Base-by-base conservation (phyloP, 805 yeast species). In the Yamadazyma sp. region DNA sequence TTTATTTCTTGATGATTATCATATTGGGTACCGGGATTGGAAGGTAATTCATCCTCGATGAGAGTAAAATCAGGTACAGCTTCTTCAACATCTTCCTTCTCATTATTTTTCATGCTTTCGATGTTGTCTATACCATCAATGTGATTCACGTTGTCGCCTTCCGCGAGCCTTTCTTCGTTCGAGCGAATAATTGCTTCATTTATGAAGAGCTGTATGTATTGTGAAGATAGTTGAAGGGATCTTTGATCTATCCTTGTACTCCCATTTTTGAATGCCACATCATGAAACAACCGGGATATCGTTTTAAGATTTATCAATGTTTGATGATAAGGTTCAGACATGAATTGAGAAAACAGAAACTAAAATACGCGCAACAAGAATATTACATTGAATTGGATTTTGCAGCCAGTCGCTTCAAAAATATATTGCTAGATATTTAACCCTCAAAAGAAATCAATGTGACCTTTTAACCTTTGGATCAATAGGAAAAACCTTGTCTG, bases 401-500 rank as follows among this genome's bases (percentile, higher is more conserved):
- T 32, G 36, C 36, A 32, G 36, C 36, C 29, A 32, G 10, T 9
- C 28, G n/a, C n/a, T n/a, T n/a, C n/a, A n/a, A 25, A 11, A 25
- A 25, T 25, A 25, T 5, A 7, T 23, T 29, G 22, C n/a, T 21
- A 21, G 7, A 27, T 11, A 11, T 5, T 17, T 19, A 11, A 21
- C n/a, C n/a, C n/a, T n/a, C n/a, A n/a, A n/a, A n/a, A n/a, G n/a
- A 25, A 10, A 10, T 20, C 32, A 40, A 30, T 42, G 46, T 15
- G 31, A 12, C 20, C 42, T 34, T 5, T 16, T n/a, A 28, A 59
- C 71, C n/a, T 17, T 15, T 10, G 84, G 84, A 52, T 82, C 88
- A n/a, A 80, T 75, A 47, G 69, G 71, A 60, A 84, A 82, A 17
- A 85, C 73, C 55, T 85, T 86, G 46, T 84, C 93, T 0, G 90